A percentile compares a stretch with the other conserved stretches of the same genome.
Conservation (phyloP, 108 stramenopile genomes). For the Mediolabrus comicus region DNA sequence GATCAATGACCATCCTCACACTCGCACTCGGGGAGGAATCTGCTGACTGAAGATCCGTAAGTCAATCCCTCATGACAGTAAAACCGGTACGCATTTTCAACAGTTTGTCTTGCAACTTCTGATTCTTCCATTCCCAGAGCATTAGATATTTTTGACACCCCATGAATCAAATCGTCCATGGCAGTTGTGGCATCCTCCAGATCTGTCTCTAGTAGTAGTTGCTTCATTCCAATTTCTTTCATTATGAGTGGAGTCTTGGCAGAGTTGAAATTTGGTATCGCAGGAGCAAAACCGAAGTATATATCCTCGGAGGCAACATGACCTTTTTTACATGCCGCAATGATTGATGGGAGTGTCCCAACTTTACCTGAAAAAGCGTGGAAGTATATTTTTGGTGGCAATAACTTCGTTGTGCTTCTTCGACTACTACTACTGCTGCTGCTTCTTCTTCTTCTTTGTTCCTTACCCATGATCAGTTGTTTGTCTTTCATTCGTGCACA, state of each 20-base stretch:
- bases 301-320: conserved; percentile 41
- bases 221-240: conserved; percentile 65
- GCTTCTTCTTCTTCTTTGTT: conserved; percentile 5
- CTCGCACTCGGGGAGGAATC: too few species aligned
- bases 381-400: conserved; percentile 84
- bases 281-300: conserved; percentile 85
- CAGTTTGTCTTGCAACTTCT: conserved; percentile 57
- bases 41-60: too few species aligned
- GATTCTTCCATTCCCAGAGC: conserved; percentile 49
- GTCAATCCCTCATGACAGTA: too few species aligned
- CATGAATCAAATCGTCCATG: conserved; percentile 43
- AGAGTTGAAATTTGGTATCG: conserved; percentile 60
- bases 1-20: too few species aligned
- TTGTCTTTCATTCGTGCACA: conserved; percentile 25
- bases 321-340: conserved; percentile 50
- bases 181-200: conserved; percentile 69
- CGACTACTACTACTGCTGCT: neutral
- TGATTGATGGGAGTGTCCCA: conserved; percentile 60
- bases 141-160: conserved; percentile 46
- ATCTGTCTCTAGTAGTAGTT: conserved; percentile 83
- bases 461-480: neutral
- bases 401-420: conserved; percentile 2
- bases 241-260: conserved; percentile 73
- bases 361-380: conserved; percentile 88
- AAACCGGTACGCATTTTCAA: conserved; percentile 57